Conservation (phyloP, 2,329 filamentous ascomycete species). For the Coleophoma crateriformis region DNA sequence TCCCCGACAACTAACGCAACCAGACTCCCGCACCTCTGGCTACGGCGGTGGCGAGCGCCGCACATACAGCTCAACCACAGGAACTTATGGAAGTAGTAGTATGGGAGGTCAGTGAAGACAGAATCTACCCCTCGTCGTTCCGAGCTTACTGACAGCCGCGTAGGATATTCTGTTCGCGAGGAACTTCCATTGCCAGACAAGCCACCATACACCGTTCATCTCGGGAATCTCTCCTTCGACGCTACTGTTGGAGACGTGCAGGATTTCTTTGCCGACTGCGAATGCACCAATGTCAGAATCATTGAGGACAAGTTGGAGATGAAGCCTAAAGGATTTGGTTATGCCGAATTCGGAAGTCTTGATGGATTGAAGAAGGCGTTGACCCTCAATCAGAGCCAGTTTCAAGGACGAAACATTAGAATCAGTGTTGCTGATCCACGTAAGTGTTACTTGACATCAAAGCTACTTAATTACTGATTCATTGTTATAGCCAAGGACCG, state of each 20-base stretch:
- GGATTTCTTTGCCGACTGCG: slow-evolving; percentile 80
- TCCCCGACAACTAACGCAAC: slow-evolving; percentile 7
- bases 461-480: slow-evolving; percentile 23
- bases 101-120: slow-evolving; percentile 19
- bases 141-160: slow-evolving; percentile 10
- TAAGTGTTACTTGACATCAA: slow-evolving; percentile 45
- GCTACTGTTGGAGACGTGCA: slow-evolving; percentile 77
- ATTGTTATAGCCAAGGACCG: slow-evolving; percentile 71
- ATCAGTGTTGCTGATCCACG: slow-evolving; percentile 97
- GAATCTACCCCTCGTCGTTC: neutral
- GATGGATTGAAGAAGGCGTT: slow-evolving; percentile 92
- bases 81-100: slow-evolving; percentile 22
- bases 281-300: slow-evolving; percentile 86
- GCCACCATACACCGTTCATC: slow-evolving; percentile 91
- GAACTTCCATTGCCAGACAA: slow-evolving; percentile 81
- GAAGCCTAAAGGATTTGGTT: slow-evolving; percentile 96
- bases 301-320: slow-evolving; percentile 93
- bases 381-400: slow-evolving; percentile 71
- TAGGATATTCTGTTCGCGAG: slow-evolving; percentile 63
- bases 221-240: slow-evolving; percentile 96
- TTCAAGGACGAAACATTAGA: slow-evolving; percentile 85
- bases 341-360: slow-evolving; percentile 84
- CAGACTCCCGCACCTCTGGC: slow-evolving; percentile 25
- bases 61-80: slow-evolving; percentile 25
- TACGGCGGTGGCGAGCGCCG: slow-evolving; percentile 25